Conservation (phyloP, 352 stramenopile genomes). For the Globisporangium canariense region DNA sequence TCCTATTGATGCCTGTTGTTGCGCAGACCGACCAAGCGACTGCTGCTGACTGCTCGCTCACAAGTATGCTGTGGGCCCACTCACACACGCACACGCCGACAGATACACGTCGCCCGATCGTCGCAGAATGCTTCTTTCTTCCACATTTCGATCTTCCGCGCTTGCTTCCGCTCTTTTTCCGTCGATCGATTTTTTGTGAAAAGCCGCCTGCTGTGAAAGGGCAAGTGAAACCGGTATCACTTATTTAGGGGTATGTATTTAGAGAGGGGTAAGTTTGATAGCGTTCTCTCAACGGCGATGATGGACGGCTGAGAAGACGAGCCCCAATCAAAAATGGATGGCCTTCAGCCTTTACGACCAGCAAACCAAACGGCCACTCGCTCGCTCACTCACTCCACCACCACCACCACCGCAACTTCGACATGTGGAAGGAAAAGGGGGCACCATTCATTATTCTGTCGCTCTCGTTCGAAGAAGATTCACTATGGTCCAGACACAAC, state of each 20-base stretch:
- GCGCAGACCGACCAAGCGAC: not conserved
- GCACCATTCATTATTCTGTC: no score
- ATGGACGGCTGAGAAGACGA: not conserved
- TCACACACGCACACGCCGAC: no score
- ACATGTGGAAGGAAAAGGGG: no score
- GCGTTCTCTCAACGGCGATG: no score
- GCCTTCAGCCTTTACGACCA: constrained; percentile 1
- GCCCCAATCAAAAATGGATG: not conserved
- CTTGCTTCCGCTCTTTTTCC: not conserved
- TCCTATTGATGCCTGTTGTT: not conserved
- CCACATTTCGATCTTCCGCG: not conserved
- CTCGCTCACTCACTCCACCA: not conserved
- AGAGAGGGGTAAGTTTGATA: not conserved
- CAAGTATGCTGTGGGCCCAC: no score
- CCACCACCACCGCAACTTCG: no score
- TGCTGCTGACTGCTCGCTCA: not conserved
- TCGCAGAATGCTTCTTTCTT: constrained; percentile 1
- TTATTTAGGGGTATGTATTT: not conserved
- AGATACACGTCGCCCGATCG: not conserved
- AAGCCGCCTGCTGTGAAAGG: no score
- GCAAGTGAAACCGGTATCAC: no score
- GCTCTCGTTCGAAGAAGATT: no score
- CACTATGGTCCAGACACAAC: no score
- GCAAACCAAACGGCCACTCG: not conserved
- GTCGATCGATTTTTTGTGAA: not conserved